Evolutionary conservation across 352 stramenopile species (phyloP), one percentile per base, ranked within the genome.

Genomic region (Phytopythium aichiense): DNA sequence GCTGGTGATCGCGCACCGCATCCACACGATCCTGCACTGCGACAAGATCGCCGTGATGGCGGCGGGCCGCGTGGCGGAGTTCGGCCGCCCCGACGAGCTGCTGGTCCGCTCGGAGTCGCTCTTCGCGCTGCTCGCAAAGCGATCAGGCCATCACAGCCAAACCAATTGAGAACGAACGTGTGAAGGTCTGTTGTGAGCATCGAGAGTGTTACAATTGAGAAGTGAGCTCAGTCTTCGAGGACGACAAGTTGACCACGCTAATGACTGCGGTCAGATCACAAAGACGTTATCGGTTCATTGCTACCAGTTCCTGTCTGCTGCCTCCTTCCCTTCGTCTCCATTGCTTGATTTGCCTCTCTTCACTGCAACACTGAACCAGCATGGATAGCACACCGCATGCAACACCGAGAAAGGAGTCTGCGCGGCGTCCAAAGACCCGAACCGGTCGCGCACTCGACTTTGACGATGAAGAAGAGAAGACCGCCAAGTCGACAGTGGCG

Each of bases 1-100:
- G 16, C 33, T 87, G 38, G 78, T 70, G 35, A 84, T 87, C 53
- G 77, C 77, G n/a, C 77, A 87, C 53, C 71, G 76, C 25, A 63
- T 87, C 42, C 40, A 75, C 37, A 87, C 77, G 3, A 79, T 87
- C 51, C 43, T 79, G 42, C 66, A 85, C 61, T 65, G 60, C 22
- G 70, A 86, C 56, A 58, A 63, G 46, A 60, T 67, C 35, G 48
- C 52, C 5, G 62, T 67, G 8, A 60, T 67, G 62, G 46, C 58
- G 25, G 56, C 48, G 5, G 62, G 62, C 9, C 55, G 51, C 7
- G 58, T 67, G 22, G 55, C 42, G 11, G 55, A 67, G 56, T 67
- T 64, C 56, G 62, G 50, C 4, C 15, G 40, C 9, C 62, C 62
- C 23, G 6, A 13, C 2, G 56, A 55, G 42, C 28, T 67, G 30